phyloP scores from a whole-genome alignment of 2,329 filamentous ascomycete genomes.

The Fusarium torreyae region DNA sequence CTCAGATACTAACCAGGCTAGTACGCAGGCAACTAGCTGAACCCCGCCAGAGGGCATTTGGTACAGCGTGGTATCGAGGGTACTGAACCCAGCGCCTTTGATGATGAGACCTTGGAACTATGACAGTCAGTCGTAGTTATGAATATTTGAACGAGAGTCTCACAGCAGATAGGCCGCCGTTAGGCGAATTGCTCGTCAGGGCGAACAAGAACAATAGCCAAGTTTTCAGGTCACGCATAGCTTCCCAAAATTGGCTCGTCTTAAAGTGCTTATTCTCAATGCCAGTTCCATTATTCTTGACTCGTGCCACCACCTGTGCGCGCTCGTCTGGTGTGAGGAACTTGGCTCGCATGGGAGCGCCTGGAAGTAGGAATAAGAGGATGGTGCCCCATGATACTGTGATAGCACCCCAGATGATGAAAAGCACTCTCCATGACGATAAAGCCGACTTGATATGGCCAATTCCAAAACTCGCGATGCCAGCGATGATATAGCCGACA shows the following conservation, averaged over 20 bases:
- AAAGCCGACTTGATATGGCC: conserved; percentile 36
- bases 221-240: conserved; percentile 68
- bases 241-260: conserved; percentile 63
- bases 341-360: conserved; percentile 66
- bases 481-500: conserved; percentile 38
- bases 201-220: conserved; percentile 71
- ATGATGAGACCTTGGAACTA: conserved; percentile 48
- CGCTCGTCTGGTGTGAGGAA: conserved; percentile 63
- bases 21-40: conserved; percentile 26
- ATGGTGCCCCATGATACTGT: conserved; percentile 66
- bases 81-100: conserved; percentile 42
- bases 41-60: conserved; percentile 43
- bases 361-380: conserved; percentile 68
- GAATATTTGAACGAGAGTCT: fast-evolving
- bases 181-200: conserved; percentile 68
- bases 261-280: conserved; percentile 67
- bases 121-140: conserved; percentile 19
- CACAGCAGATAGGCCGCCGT: conserved; percentile 60
- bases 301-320: conserved; percentile 63
- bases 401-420: conserved; percentile 45
- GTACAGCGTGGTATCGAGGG: conserved; percentile 29
- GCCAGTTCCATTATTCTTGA: conserved; percentile 67
- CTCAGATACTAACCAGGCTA: conserved; percentile 33
- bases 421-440: conserved; percentile 27
- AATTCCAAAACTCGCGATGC: conserved; percentile 41